Evolutionary conservation across 805 yeast genomes (phyloP), one percentile per base, ranked within the genome.

Genomic region (Lipomyces sp.): DNA sequence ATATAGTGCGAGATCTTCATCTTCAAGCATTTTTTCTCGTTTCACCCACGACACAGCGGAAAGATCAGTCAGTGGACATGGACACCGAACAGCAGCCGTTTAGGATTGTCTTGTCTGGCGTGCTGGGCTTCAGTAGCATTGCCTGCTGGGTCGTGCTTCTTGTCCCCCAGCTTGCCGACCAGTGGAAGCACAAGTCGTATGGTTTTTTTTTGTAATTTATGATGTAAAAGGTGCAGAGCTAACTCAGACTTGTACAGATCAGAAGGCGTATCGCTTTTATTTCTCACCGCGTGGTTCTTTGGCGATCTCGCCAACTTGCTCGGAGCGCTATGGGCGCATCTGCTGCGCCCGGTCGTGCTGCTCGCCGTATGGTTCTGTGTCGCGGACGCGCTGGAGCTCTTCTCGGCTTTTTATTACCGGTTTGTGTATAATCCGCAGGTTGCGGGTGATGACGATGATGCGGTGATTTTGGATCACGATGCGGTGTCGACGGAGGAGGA

Each of bases 61-160:
- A 6, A 6, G 29, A 26, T 6, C 29, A 10, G 10, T 7, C 29
- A 7, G 10, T 10, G 29, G 29, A 26, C 29, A 26, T 26, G 29
- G 29, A 26, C 10, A 7, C 29, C 10, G 29, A 26, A 10, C 10
- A 6, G 29, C 29, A 26, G 29, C 29, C 48, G 28, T 37, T 37
- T 23, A 36, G 57, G 2, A 34, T 45, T 6, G 45, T 51, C 8
- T 38, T 49, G 32, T 53, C 57, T 2, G 57, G 54, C 7, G 35
- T 48, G 7, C 75, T 81, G 64, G 91, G 91, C 1, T 81, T 87
- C 11, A 76, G 84, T 7, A 75, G 81, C 29, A 73, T 85, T 37
- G 88, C 91, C 0, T 83, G 91, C 65, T 86, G 90, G 89, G 75
- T 86, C 11, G 89, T 85, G 13, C 68, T 85, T 36, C 74, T 85